Percentiles rank a stretch among this genome's conserved stretches.
phyloP scores from a whole-genome alignment of 2,329 filamentous ascomycete genomes.

The Fusarium sp. region DNA sequence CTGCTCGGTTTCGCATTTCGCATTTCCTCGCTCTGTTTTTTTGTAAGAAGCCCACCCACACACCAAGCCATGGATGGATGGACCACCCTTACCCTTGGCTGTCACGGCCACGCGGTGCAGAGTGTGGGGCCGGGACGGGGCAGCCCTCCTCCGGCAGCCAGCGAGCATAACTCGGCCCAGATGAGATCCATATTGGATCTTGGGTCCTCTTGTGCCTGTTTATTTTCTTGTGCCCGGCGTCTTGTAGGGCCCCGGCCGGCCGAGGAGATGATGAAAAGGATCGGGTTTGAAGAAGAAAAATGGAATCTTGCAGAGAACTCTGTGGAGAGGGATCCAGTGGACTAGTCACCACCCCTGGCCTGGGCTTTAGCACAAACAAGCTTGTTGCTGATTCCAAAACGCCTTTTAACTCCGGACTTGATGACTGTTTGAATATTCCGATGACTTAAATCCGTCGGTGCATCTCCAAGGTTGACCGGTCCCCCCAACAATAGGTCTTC shows the following conservation, averaged over 20 bases:
- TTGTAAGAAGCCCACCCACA: neutral
- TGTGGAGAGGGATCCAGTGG: neutral
- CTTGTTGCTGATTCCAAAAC: neutral
- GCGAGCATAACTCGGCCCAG: slow-evolving; percentile 28
- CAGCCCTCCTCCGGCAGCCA: slow-evolving; percentile 7
- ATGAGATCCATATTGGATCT: neutral
- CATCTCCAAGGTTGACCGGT: neutral
- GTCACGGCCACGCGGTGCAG: slow-evolving; percentile 29
- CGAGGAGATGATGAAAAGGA: neutral
- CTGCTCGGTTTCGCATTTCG: slow-evolving; percentile 29
- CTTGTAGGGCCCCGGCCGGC: neutral
- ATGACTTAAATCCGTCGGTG: neutral
- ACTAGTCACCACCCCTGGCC: neutral
- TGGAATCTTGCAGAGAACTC: neutral
- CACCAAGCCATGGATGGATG: neutral
- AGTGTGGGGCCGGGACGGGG: slow-evolving; percentile 34
- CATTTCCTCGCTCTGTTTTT: slow-evolving; percentile 3
- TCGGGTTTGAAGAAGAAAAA: neutral
- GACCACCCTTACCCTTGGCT: neutral
- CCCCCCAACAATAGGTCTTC: neutral
- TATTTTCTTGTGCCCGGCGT: neutral
- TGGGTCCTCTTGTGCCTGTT: neutral
- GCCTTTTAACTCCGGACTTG: neutral
- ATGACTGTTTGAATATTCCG: neutral
- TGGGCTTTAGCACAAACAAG: neutral